Evolutionary conservation across 2,329 filamentous ascomycete species (phyloP), one percentile per base, ranked within the genome.

Genomic region (Aspergillus glaucus): DNA sequence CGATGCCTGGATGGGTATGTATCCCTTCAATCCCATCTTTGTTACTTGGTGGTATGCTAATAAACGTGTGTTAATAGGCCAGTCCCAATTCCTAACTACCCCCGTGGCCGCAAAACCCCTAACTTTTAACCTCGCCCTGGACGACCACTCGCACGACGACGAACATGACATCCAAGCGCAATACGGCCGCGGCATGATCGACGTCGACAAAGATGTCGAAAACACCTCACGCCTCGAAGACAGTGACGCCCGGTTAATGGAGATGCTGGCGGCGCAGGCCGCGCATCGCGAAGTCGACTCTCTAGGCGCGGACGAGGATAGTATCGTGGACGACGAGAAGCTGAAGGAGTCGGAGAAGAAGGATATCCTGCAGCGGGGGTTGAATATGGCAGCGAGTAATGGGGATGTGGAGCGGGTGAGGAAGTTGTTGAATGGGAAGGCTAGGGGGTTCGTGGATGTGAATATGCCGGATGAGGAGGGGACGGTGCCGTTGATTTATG

Each of bases 321-420:
- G 84, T 44, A 83, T 97, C 47, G 81, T 87, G 14, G 75, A 79
- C 3, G 86, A 93, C 65, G 80, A 86, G 46, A 87, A 84, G 59
- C 72, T 95, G 48, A 80, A 88, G 0, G 78, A 81, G 19, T 80
- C 82, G 6, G 86, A 95, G 66, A 97, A 96, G 76, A 83, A 77
- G 58, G 79, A 86, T 42, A 81, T 87, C 34, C 70, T 98, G 37
- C 93, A 98, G 66, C 92, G 88, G 63, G 84, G 87, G 12, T 76
- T 98, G 56, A 91, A 92, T 62, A 94, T 96, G 84, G 92, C 93
- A 10, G 90, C 93, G 2, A 96, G 92, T 67, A 98, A 98, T 67
- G 93, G 93, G 44, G 93, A 97, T 70, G 82, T 89, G 37, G 83
- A 86, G 43, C 84, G 90, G 52, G 85, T 98, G 43, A 78, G 80